Evolutionary conservation across 306 rosid genomes (phyloP), one percentile per base, ranked within the genome.

Genomic region (Betula pendula): DNA sequence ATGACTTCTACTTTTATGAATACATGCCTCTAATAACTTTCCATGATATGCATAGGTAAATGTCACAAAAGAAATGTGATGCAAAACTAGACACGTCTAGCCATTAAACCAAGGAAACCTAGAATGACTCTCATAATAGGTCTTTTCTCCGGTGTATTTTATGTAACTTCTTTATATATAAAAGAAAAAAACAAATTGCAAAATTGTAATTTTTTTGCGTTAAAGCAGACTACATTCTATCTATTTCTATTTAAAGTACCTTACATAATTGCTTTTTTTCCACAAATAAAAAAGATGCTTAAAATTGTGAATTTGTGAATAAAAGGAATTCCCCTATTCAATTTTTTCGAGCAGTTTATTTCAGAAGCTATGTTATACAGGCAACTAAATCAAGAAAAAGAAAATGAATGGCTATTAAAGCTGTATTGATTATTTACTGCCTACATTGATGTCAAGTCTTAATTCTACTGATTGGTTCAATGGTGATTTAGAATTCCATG

Each of bases 1-100:
- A 52, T 45, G 31, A 75, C 25, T 70, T 65, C 72, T 68, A 31
- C 53, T 66, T 60, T 58, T 78, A 25, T 78, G 14, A 29, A 19
- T 31, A 65, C 35, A 9, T 66, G 70, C 44, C 45, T 22, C 44
- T 27, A 17, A 33, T 31, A 49, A 8, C 52, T 48, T 48, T 48
- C 51, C 72, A 17, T 22, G 33, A 70, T 15, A n/a, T 20, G 15
- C 2, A 25, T 70, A 42, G 55, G 1, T 25, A n/a, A 27, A 15
- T 0, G 2, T 66, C 70, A 48, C 29, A 60, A 60, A 60, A 27
- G 20, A 27, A 5, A 14, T 6, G 7, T 29, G 12, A 27, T 60
- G 43, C 42, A 29, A 60, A 60, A 60, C 68, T 60, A 25, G 40
- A 27, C 40, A 1, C 14, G 9, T 29, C n/a, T 29, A 29, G 20